Evolutionary conservation across 2,329 filamentous ascomycete genomes (phyloP).

Genomic region (Fonsecaea monophora): DNA sequence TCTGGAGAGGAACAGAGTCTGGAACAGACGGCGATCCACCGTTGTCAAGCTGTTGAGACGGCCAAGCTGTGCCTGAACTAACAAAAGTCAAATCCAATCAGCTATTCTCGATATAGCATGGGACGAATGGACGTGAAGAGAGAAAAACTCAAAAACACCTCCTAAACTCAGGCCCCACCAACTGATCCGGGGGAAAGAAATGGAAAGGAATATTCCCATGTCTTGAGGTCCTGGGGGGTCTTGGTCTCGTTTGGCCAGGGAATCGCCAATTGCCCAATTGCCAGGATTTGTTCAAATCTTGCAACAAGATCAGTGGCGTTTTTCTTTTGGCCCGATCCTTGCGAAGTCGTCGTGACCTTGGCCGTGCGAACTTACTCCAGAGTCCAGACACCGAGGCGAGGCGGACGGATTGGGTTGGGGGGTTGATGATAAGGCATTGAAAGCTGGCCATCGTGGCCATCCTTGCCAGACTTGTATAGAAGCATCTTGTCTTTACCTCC

Average conservation of each 20-base stretch:
- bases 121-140: no score
- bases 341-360: not conserved
- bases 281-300: not conserved
- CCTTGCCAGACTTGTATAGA: not conserved
- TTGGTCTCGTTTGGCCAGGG: no score
- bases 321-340: not conserved
- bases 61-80: not conserved
- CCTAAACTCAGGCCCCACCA: no score
- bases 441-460: conserved; percentile 11
- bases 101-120: not conserved
- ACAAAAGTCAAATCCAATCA: conserved; percentile 1
- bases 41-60: not conserved
- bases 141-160: no score
- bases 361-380: no score
- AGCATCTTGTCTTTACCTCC: no score
- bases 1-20: no score
- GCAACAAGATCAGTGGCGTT: not conserved
- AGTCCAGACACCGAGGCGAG: not conserved
- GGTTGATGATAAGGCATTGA: conserved; percentile 6
- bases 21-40: not conserved
- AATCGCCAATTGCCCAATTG: not conserved
- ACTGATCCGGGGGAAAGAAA: not conserved
- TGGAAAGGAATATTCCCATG: conserved; percentile 5
- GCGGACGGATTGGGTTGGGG: no score
- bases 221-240: no score